Conservation (phyloP, 2,329 filamentous ascomycete species). For the Nemania sp. region DNA sequence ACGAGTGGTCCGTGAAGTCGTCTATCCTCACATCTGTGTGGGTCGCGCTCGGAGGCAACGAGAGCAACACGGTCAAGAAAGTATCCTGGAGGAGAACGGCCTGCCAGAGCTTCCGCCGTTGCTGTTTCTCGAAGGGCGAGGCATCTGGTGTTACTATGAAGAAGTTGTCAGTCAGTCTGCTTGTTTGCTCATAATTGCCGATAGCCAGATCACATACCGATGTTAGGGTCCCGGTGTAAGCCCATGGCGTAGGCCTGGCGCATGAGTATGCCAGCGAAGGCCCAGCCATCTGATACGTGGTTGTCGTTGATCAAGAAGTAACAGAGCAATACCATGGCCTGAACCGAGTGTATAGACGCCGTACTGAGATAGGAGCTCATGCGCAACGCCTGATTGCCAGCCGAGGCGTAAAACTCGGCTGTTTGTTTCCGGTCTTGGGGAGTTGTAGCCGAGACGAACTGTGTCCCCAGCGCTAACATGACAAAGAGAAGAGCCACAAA, state of each 20-base stretch:
- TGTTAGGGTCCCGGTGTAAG: constrained; percentile 76
- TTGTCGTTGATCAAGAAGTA: constrained; percentile 89
- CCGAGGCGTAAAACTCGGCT: constrained; percentile 80
- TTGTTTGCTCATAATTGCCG: not conserved
- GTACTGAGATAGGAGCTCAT: constrained; percentile 77
- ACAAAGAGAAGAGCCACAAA: constrained; percentile 75
- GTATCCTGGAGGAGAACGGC: constrained; percentile 81
- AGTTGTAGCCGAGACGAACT: constrained; percentile 67
- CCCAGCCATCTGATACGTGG: constrained; percentile 80
- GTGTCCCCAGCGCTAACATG: constrained; percentile 76
- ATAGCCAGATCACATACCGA: constrained; percentile 48
- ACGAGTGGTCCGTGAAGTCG: constrained; percentile 67
- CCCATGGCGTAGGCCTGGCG: constrained; percentile 82
- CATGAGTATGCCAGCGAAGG: constrained; percentile 76
- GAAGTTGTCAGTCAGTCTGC: constrained; percentile 6
- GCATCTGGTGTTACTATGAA: constrained; percentile 63
- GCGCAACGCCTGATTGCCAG: constrained; percentile 75
- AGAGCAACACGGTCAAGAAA: constrained; percentile 76
- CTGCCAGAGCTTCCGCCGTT: constrained; percentile 80
- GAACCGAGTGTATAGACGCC: constrained; percentile 71
- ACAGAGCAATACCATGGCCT: constrained; percentile 80
- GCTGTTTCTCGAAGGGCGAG: constrained; percentile 73
- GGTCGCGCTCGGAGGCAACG: constrained; percentile 75
- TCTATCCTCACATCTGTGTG: constrained; percentile 80
- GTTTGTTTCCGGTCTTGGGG: constrained; percentile 70